A percentile compares a stretch with the other conserved stretches of the same genome.
Evolutionary conservation across 2,329 filamentous ascomycete genomes (phyloP).

Genomic region (Epichloe scottii): DNA sequence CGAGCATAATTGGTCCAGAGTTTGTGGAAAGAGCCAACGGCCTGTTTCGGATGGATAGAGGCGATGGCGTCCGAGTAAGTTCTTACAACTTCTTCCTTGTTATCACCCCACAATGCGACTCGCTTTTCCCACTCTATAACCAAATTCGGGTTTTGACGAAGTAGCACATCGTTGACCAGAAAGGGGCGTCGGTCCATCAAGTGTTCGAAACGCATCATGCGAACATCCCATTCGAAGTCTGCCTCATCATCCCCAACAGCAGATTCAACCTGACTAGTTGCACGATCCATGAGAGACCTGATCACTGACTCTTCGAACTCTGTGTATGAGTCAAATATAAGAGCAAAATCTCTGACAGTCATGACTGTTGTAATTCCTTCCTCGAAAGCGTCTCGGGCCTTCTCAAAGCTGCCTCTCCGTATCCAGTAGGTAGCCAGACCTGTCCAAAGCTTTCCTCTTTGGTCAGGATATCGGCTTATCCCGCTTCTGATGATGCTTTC

Average conservation of each 20-base stretch:
- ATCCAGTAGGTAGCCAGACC: constrained; percentile 96
- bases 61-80: constrained; percentile 93
- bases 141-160: constrained; percentile 93
- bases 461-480: constrained; percentile 80
- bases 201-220: constrained; percentile 96
- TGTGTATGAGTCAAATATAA: constrained; percentile 91
- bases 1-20: constrained; percentile 96
- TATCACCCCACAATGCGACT: constrained; percentile 89
- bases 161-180: constrained; percentile 85
- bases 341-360: constrained; percentile 94
- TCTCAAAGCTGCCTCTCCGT: constrained; percentile 81
- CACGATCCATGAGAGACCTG: constrained; percentile 78
- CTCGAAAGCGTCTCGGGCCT: constrained; percentile 85
- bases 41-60: constrained; percentile 87
- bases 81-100: constrained; percentile 79
- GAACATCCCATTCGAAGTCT: constrained; percentile 88
- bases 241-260: constrained; percentile 67
- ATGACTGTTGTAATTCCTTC: constrained; percentile 96
- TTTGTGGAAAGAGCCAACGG: constrained; percentile 83
- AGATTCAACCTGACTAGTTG: constrained; percentile 66
- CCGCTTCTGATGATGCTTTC: constrained; percentile 89
- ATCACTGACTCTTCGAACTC: constrained; percentile 98
- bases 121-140: constrained; percentile 96
- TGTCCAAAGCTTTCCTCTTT: constrained; percentile 89
- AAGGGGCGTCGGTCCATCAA: constrained; percentile 95